These are phyloP conservation scores for Diplogelasinospora grovesii DNA, from an alignment of 495 filamentous ascomycete species.

Conservation along the genomic window DNA sequence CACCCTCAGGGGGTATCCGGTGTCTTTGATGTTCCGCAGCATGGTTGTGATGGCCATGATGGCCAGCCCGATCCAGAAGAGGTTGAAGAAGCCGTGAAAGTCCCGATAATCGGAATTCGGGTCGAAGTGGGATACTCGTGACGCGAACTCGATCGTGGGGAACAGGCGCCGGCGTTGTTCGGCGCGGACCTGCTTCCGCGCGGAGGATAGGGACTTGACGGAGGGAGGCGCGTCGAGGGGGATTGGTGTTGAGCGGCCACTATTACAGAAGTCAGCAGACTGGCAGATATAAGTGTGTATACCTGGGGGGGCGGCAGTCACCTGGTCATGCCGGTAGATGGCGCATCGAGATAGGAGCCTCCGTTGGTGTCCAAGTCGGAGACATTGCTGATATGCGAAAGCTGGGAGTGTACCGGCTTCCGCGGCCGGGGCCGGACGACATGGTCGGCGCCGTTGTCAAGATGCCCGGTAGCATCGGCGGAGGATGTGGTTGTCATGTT, in stretches of 20 bases:
- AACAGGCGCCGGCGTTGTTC: constrained; percentile 78
- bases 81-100: constrained; percentile 92
- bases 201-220: constrained; percentile 73
- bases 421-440: constrained; percentile 36
- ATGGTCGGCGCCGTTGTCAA: constrained; percentile 23
- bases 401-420: constrained; percentile 37
- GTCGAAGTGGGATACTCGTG: constrained; percentile 95
- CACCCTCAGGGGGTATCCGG: constrained; percentile 74
- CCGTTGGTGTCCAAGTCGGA: constrained; percentile 15
- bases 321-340: constrained; percentile 33
- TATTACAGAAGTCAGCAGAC: no score
- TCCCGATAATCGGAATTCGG: constrained; percentile 85
- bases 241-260: constrained; percentile 83
- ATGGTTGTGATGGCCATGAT: constrained; percentile 95
- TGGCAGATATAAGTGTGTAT: no score
- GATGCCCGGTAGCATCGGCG: constrained; percentile 19
- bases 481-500: no score
- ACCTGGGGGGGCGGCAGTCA: constrained; percentile 11
- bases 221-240: constrained; percentile 89
- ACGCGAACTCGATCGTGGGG: constrained; percentile 88
- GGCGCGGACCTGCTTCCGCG: constrained; percentile 77
- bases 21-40: constrained; percentile 89
- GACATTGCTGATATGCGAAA: constrained; percentile 29
- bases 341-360: constrained; percentile 21
- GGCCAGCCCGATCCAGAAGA: constrained; percentile 94